Base-by-base conservation (phyloP, 192 early-diverging fungal species). In the Mortierella hygrophila region DNA sequence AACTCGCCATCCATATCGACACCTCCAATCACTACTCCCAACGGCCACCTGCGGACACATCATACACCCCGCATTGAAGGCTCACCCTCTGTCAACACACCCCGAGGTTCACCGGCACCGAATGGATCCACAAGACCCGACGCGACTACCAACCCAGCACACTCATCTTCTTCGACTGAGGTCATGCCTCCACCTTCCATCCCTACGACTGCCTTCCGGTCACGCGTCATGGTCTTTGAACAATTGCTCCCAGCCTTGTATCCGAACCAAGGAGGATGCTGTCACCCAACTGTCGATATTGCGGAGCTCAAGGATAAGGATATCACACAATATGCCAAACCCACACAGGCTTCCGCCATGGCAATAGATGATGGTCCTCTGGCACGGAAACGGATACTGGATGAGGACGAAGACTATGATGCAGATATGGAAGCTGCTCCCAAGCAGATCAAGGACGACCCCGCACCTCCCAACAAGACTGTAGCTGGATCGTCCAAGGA, bases 161-260 rank as follows among this genome's bases (percentile, higher is more conserved):
- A 72, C 0, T 26, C 49, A 15, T 9, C 55, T 32, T 37, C 73
- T 52, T 38, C 70, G 20, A 54, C 60, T 32, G 60, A 65, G 60
- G 60, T 65, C 3, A 65, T 65, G 60, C 55, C 68, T n/a, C 82
- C 82, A 52, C 40, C 72, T 70, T 85, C 81, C 5, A 81, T 80
- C 9, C 81, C 86, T 10, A 88, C 91, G 4, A 92, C 94, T 21
- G 91, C 90, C 37, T 95, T 93, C 78, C 93, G 95, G 57, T 91
- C 92, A 40, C 93, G 96, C 47, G 76, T 92, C 15, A 94, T 95
- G 89, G 90, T 97, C 20, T 96, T 94, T 88, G 96, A 97, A 75
- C 94, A 96, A 80, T 88, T 93, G 52, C 88, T 95, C 18, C 90
- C 95, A 8, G 88, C 87, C 13, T 47, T 95, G 3, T 96, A 89